Evolutionary conservation across 805 yeast species (phyloP), one percentile per base, ranked within the genome.

Genomic region (Hemisphaericaspora nanyangensis): DNA sequence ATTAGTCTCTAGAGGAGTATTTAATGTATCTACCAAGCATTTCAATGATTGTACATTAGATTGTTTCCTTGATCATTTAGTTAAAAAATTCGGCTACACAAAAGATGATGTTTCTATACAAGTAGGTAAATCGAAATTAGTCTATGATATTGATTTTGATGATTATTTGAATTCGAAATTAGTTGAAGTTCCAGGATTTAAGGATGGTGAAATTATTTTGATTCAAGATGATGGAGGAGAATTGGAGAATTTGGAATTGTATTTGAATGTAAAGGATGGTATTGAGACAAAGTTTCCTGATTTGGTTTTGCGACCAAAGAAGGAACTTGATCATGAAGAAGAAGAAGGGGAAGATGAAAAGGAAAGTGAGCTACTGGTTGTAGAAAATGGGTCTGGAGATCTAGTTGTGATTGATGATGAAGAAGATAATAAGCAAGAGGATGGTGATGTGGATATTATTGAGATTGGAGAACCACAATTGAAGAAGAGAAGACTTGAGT

Each of bases 61-160:
- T 1, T 68, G 74, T n/a, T 55, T 91, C 10, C 64, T 88, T 8
- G 70, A 73, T 3, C 48, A 61, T 3, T 52, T 90, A 4, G 57
- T 68, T 19, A 53, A 50, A 1, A 68, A 70, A 37, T 81, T 82
- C 50, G 69, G 67, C 0, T 86, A 79, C 54, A 55, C 58, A 16
- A 48, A 52, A 15, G 76, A 63, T 1, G 79, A 71, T 28, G 80
- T 83, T 28, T 72, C 87, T 2, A 54, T 85, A 6, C 72, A 83
- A 16, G 65, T 81, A 18, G 83, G 82, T 4, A 61, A 67, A 28
- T 74, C 77, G 26, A 73, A 75, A 47, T 68, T 93, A 43, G 56
- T 93, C 7, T 87, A 86, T 50, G 99, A 93, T 61, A 72, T 72
- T 41, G 99, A 91, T 53, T 89, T 86, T 57, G 95, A 87, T 35